Evolutionary conservation across 2,329 filamentous ascomycete genomes (phyloP).

Genomic region (Colletotrichum limetticola): DNA sequence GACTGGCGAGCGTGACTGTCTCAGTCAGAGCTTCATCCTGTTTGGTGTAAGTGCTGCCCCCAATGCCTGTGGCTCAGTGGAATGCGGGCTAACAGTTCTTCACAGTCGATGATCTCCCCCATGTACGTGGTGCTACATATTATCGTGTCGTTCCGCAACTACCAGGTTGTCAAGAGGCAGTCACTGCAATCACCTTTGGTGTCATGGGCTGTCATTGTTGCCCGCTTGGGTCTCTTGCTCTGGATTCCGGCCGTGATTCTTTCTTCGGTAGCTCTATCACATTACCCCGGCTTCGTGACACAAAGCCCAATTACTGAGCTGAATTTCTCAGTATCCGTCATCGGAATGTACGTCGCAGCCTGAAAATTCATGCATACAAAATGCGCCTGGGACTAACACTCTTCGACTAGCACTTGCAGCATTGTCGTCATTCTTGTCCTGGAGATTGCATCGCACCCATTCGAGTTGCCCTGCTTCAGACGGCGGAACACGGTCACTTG

Average conservation of each 20-base stretch:
- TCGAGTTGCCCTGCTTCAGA: conserved; percentile 38
- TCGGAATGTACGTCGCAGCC: conserved; percentile 38
- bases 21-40: conserved; percentile 36
- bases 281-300: conserved; percentile 37
- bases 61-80: too few relatives aligned
- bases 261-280: conserved; percentile 39
- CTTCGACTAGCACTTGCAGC: background rate
- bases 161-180: conserved; percentile 37
- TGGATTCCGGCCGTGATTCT: conserved; percentile 43
- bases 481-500: conserved; percentile 17
- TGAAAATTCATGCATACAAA: background rate
- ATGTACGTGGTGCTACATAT: conserved; percentile 45
- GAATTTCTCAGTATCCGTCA: conserved; percentile 40
- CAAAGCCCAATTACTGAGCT: conserved; percentile 36
- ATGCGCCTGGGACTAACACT: background rate
- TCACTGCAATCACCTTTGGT: conserved; percentile 44
- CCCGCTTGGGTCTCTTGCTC: conserved; percentile 40
- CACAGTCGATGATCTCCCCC: conserved; percentile 43
- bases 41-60: conserved; percentile 24
- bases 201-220: conserved; percentile 42
- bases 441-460: conserved; percentile 38
- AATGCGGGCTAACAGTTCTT: background rate
- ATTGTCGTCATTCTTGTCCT: conserved; percentile 36
- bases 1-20: conserved; percentile 25
- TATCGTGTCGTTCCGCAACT: conserved; percentile 40